A percentile compares a stretch with the other conserved stretches of the same genome.
These are phyloP conservation scores for Penicillium sp. DNA, from an alignment of 2,329 filamentous ascomycete species.

Conservation along the genomic window DNA sequence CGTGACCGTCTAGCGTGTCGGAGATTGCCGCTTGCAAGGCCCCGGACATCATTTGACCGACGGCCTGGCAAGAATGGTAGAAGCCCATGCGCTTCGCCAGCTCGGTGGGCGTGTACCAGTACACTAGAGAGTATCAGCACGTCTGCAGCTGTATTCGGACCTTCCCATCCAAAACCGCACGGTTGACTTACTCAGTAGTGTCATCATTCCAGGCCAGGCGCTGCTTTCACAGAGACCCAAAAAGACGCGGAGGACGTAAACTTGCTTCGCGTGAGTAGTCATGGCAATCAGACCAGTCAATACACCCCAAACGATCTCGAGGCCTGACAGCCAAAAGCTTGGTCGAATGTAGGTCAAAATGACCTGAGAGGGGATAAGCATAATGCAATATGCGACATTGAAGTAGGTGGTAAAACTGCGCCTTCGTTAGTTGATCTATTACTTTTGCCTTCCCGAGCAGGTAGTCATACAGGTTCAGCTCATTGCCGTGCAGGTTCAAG, in stretches of 20 bases:
- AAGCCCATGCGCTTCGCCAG: slow-evolving; percentile 38
- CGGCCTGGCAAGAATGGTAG: slow-evolving; percentile 34
- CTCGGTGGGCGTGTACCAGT: slow-evolving; percentile 45
- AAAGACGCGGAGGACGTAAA: slow-evolving; percentile 34
- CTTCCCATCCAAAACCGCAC: background rate
- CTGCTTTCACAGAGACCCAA: slow-evolving; percentile 34
- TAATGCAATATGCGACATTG: slow-evolving; percentile 44
- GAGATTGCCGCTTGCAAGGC: slow-evolving; percentile 35
- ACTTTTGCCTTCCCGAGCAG: background rate
- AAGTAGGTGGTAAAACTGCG: slow-evolving; percentile 44
- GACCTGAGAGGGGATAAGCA: slow-evolving; percentile 45
- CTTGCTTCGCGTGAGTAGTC: slow-evolving; percentile 31
- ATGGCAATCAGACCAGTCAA: slow-evolving; percentile 33
- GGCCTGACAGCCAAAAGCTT: slow-evolving; percentile 31
- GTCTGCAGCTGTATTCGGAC: background rate
- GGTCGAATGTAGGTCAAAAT: slow-evolving; percentile 42
- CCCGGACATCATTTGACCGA: slow-evolving; percentile 36
- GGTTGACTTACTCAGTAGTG: slow-evolving; percentile 28
- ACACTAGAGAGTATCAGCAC: slow-evolving; percentile 11
- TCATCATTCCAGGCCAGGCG: slow-evolving; percentile 36
- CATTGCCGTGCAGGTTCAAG: slow-evolving; percentile 24
- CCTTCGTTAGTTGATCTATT: background rate
- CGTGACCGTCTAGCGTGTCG: slow-evolving; percentile 33
- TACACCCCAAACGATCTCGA: slow-evolving; percentile 35
- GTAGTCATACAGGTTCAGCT: slow-evolving; percentile 23